phyloP scores from a whole-genome alignment of 2,329 filamentous ascomycete genomes.

The Trematosphaeria pertusa region DNA sequence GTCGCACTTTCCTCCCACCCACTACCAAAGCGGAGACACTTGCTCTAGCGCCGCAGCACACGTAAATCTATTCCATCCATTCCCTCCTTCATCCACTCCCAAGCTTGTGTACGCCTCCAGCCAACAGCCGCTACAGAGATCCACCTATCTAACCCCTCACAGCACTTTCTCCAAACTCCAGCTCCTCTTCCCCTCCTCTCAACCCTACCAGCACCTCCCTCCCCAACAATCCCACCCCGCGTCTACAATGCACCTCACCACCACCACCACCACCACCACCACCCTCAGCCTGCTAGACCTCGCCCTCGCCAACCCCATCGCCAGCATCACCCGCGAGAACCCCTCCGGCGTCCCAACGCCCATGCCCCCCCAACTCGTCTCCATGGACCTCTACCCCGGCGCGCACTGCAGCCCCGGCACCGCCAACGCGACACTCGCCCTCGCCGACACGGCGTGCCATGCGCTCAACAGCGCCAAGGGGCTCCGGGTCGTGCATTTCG shows the following conservation, averaged over 20 bases:
- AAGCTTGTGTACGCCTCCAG: too few species aligned
- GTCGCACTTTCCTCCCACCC: too few species aligned
- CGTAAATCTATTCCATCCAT: too few species aligned
- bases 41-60: too few species aligned
- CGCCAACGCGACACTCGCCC: too few species aligned
- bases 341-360: background rate
- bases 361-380: background rate
- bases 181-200: background rate
- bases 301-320: background rate
- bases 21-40: too few species aligned
- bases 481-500: conserved; percentile 1
- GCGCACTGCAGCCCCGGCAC: background rate
- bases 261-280: background rate
- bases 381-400: conserved; percentile 3
- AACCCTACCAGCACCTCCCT: background rate
- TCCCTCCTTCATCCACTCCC: too few species aligned
- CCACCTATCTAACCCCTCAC: too few species aligned
- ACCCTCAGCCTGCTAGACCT: too few species aligned
- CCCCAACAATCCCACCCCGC: background rate
- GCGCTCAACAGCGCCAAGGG: background rate
- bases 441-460: conserved; percentile 2
- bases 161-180: too few species aligned
- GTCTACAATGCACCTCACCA: background rate
- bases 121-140: too few species aligned
- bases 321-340: background rate